A percentile compares a stretch with the other conserved stretches of the same genome.
Conservation (phyloP, 2,329 filamentous ascomycete species). For the Camptophora hylomeconis region DNA sequence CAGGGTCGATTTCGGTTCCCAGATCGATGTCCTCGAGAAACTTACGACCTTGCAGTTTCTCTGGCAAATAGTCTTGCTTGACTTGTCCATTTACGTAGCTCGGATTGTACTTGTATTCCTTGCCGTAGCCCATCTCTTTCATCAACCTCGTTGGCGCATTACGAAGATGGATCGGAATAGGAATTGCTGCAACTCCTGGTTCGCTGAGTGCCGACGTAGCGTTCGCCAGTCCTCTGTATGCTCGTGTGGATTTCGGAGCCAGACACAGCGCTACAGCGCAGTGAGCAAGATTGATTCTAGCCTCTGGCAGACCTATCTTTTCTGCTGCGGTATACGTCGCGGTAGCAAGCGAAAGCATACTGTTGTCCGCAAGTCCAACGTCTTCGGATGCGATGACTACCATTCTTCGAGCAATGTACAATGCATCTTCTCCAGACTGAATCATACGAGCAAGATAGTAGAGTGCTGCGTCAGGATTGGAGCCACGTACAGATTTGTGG, state of each 20-base stretch:
- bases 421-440: slow-evolving; percentile 81
- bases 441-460: slow-evolving; percentile 97
- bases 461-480: slow-evolving; percentile 71
- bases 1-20: slow-evolving; percentile 11
- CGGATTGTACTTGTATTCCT: slow-evolving; percentile 93
- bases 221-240: slow-evolving; percentile 70
- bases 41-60: slow-evolving; percentile 51
- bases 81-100: slow-evolving; percentile 75
- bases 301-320: slow-evolving; percentile 91
- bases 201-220: slow-evolving; percentile 64
- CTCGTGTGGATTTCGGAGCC: slow-evolving; percentile 74
- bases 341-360: slow-evolving; percentile 69
- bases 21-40: slow-evolving; percentile 25
- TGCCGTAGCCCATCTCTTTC: slow-evolving; percentile 83
- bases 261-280: slow-evolving; percentile 67
- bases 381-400: slow-evolving; percentile 93
- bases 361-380: slow-evolving; percentile 78
- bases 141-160: slow-evolving; percentile 89
- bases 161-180: slow-evolving; percentile 74
- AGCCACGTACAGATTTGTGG: slow-evolving; percentile 87
- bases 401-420: slow-evolving; percentile 85
- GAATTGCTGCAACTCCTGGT: slow-evolving; percentile 67
- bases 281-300: slow-evolving; percentile 82
- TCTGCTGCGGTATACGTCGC: slow-evolving; percentile 77
- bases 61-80: slow-evolving; percentile 80